phyloP scores from a whole-genome alignment of 164 flowering plant species.

The Akebia trifoliata region DNA sequence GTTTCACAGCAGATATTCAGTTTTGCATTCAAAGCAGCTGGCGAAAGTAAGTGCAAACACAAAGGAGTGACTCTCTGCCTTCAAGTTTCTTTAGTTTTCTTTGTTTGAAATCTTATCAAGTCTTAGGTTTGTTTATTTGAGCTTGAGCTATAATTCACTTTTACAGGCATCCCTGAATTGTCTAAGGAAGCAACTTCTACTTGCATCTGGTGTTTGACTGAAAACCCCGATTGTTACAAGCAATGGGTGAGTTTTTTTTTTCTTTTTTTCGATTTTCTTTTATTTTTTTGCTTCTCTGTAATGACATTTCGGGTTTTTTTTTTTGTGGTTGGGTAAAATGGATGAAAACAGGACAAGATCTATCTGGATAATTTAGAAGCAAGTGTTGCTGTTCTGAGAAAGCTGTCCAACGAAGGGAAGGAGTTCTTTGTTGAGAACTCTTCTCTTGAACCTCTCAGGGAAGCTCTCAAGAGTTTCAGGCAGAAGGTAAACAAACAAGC shows the following conservation, averaged over 20 bases:
- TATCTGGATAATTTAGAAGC: slow-evolving; percentile 67
- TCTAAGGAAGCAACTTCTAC: slow-evolving; percentile 61
- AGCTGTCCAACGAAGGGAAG: slow-evolving; percentile 59
- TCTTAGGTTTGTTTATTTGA: background rate
- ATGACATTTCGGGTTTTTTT: too few species aligned
- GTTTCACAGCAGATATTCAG: slow-evolving; percentile 57
- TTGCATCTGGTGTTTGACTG: slow-evolving; percentile 65
- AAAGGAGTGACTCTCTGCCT: background rate
- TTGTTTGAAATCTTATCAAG: background rate
- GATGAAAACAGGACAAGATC: slow-evolving; percentile 51
- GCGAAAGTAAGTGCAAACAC: slow-evolving; percentile 44
- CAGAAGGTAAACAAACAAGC: slow-evolving; percentile 42
- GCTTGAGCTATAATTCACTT: slow-evolving; percentile 9
- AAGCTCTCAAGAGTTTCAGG: slow-evolving; percentile 54
- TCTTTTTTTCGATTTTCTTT: background rate
- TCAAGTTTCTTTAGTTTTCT: background rate
- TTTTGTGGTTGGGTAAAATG: background rate
- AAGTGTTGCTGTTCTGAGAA: slow-evolving; percentile 59
- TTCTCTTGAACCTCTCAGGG: slow-evolving; percentile 40
- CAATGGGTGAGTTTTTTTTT: slow-evolving; percentile 64
- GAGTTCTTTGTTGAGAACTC: slow-evolving; percentile 38
- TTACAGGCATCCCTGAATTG: slow-evolving; percentile 54
- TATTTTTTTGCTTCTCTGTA: background rate
- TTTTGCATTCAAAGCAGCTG: slow-evolving; percentile 46
- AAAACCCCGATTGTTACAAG: slow-evolving; percentile 67